A percentile compares a stretch with the other conserved stretches of the same genome.
Conservation (phyloP, 768 basidiomycete species). For the Boletus edulis region DNA sequence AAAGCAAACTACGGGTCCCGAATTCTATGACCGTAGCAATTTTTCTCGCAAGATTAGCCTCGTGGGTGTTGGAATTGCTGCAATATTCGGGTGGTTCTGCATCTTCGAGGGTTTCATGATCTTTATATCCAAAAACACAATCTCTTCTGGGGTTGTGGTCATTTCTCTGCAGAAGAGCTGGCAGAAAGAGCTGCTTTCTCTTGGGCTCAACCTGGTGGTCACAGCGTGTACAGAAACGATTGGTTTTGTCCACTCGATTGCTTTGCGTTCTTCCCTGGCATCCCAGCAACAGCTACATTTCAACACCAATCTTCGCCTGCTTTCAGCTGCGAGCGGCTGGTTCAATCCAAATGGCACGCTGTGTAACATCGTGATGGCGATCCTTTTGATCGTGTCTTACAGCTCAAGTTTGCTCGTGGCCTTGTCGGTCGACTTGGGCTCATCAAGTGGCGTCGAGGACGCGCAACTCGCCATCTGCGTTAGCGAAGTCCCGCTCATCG, state of each 20-base stretch:
- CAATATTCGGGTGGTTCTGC: conserved; percentile 23
- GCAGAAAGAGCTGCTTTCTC: conserved; percentile 20
- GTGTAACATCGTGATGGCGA: conserved; percentile 22
- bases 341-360: conserved; percentile 23
- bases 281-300: conserved; percentile 24
- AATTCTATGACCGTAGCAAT: conserved; percentile 30
- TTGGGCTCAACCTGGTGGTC: conserved; percentile 29
- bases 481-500: conserved; percentile 25
- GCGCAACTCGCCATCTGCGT: conserved; percentile 15
- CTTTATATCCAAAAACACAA: conserved; percentile 18
- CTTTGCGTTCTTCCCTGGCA: conserved; percentile 27
- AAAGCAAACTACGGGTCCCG: conserved; percentile 21
- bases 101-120: conserved; percentile 24
- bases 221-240: conserved; percentile 29
- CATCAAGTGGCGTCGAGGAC: conserved; percentile 10
- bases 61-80: conserved; percentile 22
- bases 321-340: conserved; percentile 19
- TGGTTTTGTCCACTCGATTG: conserved; percentile 27
- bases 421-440: conserved; percentile 12
- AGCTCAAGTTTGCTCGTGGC: conserved; percentile 26
- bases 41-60: conserved; percentile 23
- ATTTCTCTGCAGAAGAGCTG: conserved; percentile 9
- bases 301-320: conserved; percentile 31
- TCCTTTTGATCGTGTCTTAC: conserved; percentile 31
- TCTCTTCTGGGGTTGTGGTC: conserved; percentile 25